A percentile compares a stretch with the other conserved stretches of the same genome.
Conservation (phyloP, 345 rosid genomes). For the Eutrema yunnanense region DNA sequence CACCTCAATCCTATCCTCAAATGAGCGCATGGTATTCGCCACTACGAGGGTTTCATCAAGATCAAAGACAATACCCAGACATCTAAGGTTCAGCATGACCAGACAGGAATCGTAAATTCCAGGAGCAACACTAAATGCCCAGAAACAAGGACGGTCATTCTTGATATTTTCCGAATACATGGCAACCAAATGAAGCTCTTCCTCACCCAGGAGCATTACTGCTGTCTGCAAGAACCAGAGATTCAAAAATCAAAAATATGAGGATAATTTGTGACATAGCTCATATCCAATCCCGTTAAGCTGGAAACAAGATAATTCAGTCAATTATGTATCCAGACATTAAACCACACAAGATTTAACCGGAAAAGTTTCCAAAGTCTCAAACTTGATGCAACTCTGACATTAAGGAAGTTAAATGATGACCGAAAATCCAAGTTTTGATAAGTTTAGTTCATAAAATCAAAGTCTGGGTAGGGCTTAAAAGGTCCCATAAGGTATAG, state of each 20-base stretch:
- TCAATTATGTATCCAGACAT: neutral
- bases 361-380: neutral
- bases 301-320: neutral
- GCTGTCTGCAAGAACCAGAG: conserved; percentile 64
- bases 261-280: neutral
- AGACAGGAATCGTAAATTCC: conserved; percentile 83
- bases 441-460: neutral
- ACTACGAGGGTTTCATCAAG: conserved; percentile 96
- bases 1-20: conserved; percentile 85
- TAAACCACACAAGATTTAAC: too few relatives aligned
- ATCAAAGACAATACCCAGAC: conserved; percentile 97
- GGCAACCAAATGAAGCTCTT: conserved; percentile 96
- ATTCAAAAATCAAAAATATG: neutral
- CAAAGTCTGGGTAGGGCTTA: neutral
- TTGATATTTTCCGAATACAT: conserved; percentile 57
- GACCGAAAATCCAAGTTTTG: neutral
- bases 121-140: conserved; percentile 70
- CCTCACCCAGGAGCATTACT: conserved; percentile 62
- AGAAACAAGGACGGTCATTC: conserved; percentile 65
- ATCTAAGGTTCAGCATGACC: conserved; percentile 84
- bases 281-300: neutral
- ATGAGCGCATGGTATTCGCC: conserved; percentile 95
- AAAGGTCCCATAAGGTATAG: conserved; percentile 2
- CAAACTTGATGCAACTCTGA: conserved; percentile 8
- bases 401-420: neutral